These are phyloP conservation scores for Pythium insidiosum DNA, from an alignment of 352 stramenopile species.

Conservation along the genomic window DNA sequence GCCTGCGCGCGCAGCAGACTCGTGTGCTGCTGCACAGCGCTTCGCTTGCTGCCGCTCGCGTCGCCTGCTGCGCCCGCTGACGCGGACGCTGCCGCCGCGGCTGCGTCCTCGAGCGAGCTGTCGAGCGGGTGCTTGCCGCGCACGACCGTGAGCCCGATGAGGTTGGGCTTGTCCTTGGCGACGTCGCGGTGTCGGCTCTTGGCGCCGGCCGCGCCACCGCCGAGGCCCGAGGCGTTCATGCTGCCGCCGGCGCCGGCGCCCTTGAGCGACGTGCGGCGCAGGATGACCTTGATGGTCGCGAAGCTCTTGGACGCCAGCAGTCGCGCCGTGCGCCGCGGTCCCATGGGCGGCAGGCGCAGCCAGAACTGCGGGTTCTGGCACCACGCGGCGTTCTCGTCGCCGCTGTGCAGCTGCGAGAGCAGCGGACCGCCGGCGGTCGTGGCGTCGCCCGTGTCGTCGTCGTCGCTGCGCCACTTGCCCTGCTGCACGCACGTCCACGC, in stretches of 20 bases:
- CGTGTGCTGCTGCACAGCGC: slow-evolving; percentile 14
- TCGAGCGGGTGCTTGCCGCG: slow-evolving; percentile 13
- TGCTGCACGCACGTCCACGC: slow-evolving; percentile 53
- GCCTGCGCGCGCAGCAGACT: slow-evolving; percentile 30
- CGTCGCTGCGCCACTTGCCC: slow-evolving; percentile 56
- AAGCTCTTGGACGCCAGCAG: slow-evolving; percentile 25
- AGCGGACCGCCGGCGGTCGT: slow-evolving; percentile 70
- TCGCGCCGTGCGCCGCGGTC: slow-evolving; percentile 13
- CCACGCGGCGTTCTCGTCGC: slow-evolving; percentile 55
- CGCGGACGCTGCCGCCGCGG: slow-evolving; percentile 1
- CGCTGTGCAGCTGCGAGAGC: slow-evolving; percentile 27
- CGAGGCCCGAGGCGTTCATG: too few relatives aligned
- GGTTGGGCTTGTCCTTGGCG: slow-evolving; percentile 48
- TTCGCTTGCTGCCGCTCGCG: not conserved
- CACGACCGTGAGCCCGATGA: slow-evolving; percentile 53
- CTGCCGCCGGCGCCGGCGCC: slow-evolving; percentile 8
- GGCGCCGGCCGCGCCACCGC: slow-evolving; percentile 3
- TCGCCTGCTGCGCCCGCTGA: not conserved
- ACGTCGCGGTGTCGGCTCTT: slow-evolving; percentile 49
- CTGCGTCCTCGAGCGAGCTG: not conserved
- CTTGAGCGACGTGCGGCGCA: slow-evolving; percentile 65
- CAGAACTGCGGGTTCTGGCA: slow-evolving; percentile 90
- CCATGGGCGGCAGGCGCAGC: slow-evolving; percentile 33
- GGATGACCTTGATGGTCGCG: slow-evolving; percentile 64
- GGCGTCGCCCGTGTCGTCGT: slow-evolving; percentile 29